A percentile compares a stretch with the other conserved stretches of the same genome.
These are phyloP conservation scores for Volvox reticuliferus DNA, from an alignment of 139 green algal genomes.

Conservation along the genomic window DNA sequence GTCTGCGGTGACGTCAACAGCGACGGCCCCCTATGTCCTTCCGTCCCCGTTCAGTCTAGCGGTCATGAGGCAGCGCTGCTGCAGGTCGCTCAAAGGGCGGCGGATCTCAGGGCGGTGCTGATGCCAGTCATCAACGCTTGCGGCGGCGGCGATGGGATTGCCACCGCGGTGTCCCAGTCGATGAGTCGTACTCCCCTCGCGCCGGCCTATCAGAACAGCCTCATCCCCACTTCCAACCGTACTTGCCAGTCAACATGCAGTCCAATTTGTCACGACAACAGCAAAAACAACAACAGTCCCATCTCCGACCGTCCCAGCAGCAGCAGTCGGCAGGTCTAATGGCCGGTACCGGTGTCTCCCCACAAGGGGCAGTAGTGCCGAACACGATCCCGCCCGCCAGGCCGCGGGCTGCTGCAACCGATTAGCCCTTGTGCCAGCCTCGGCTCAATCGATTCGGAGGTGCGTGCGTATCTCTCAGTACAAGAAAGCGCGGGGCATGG, in stretches of 20 bases:
- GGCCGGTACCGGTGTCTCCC: not conserved
- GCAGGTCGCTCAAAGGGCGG: not conserved
- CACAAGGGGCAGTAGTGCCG: not conserved
- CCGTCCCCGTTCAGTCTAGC: too few relatives aligned
- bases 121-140: not conserved
- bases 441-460: conserved; percentile 13
- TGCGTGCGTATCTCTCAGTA: not conserved
- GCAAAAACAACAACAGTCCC: not conserved
- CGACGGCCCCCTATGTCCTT: not conserved
- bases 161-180: too few relatives aligned
- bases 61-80: too few relatives aligned
- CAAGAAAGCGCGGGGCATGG: not conserved
- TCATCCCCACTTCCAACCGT: conserved; percentile 2
- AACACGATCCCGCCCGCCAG: not conserved
- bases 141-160: too few relatives aligned
- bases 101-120: not conserved
- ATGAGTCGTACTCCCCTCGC: too few relatives aligned
- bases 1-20: not conserved
- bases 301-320: not conserved
- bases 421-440: not conserved
- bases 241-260: not conserved
- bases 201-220: not conserved
- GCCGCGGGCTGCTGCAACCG: not conserved
- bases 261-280: not conserved
- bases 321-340: not conserved